Percentiles rank a stretch among this genome's conserved stretches.
phyloP scores from a whole-genome alignment of 345 rosid species.

The Clausena lansium region DNA sequence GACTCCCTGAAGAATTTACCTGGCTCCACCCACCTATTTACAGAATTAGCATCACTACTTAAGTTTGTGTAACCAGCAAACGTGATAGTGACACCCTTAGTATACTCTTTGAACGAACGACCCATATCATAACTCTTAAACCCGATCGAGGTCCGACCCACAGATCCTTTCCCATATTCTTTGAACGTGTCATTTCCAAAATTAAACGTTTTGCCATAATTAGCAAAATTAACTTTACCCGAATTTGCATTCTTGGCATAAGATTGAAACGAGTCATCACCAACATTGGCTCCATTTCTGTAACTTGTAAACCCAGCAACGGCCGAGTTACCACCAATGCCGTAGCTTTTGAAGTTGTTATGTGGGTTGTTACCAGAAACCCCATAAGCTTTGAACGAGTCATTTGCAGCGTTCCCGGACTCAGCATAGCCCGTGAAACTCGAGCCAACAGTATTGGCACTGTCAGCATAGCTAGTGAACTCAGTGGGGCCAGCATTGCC shows the following conservation, averaged over 20 bases:
- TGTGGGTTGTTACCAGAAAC: constrained; percentile 53
- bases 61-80: constrained; percentile 43
- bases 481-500: constrained; percentile 46
- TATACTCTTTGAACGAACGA: constrained; percentile 42
- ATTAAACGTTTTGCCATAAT: constrained; percentile 53
- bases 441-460: constrained; percentile 51
- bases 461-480: constrained; percentile 42
- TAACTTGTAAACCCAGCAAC: constrained; percentile 37
- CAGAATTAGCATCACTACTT: constrained; percentile 16
- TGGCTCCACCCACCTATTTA: constrained; percentile 46
- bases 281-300: constrained; percentile 41
- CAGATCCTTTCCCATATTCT: constrained; percentile 48
- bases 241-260: constrained; percentile 46
- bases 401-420: constrained; percentile 44
- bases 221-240: constrained; percentile 36
- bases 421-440: constrained; percentile 52
- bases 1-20: constrained; percentile 73
- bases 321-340: constrained; percentile 29
- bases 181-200: constrained; percentile 49
- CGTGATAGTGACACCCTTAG: constrained; percentile 37
- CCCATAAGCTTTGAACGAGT: constrained; percentile 55
- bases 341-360: constrained; percentile 46
- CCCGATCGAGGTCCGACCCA: constrained; percentile 30
- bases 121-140: constrained; percentile 44
- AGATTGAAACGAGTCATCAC: constrained; percentile 49